A percentile compares a stretch with the other conserved stretches of the same genome.
phyloP scores from a whole-genome alignment of 371 early-diverging fungal genomes.

The Syncephalis plumigaleata region DNA sequence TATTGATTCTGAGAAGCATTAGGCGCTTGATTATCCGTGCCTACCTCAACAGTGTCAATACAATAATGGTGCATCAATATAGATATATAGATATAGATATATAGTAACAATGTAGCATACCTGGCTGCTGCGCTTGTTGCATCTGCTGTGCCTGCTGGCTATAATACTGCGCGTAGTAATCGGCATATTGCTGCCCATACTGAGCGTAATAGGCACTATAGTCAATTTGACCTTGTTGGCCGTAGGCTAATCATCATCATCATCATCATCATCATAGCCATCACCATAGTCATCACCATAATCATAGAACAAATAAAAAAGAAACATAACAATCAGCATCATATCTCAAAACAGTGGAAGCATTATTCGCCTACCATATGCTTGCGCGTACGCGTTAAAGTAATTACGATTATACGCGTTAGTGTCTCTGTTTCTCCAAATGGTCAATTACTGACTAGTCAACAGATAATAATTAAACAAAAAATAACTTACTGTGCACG shows the following conservation, averaged over 20 bases:
- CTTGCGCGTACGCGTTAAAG: background rate
- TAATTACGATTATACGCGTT: background rate
- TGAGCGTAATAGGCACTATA: slow-evolving; percentile 2
- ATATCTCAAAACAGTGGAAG: too few relatives aligned
- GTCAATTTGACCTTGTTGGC: background rate
- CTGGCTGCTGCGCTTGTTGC: slow-evolving; percentile 3
- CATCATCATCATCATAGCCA: too few relatives aligned
- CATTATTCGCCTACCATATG: too few relatives aligned
- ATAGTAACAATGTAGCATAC: too few relatives aligned
- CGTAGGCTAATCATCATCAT: too few relatives aligned
- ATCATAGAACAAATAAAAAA: background rate
- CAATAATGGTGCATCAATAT: too few relatives aligned
- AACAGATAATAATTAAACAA: background rate
- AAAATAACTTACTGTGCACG: slow-evolving; percentile 2
- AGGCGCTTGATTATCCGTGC: too few relatives aligned
- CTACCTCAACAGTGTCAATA: too few relatives aligned
- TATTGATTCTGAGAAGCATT: too few relatives aligned
- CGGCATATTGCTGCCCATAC: slow-evolving; percentile 4
- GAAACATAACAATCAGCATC: slow-evolving; percentile 2
- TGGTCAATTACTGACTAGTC: background rate
- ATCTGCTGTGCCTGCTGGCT: slow-evolving; percentile 1
- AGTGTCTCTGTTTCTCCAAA: background rate
- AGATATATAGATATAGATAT: too few relatives aligned
- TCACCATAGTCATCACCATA: background rate
- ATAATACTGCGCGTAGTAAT: slow-evolving; percentile 5